These are phyloP conservation scores for Hanseniaspora guilliermondii DNA, from an alignment of 805 yeast genomes.

Conservation along the genomic window DNA sequence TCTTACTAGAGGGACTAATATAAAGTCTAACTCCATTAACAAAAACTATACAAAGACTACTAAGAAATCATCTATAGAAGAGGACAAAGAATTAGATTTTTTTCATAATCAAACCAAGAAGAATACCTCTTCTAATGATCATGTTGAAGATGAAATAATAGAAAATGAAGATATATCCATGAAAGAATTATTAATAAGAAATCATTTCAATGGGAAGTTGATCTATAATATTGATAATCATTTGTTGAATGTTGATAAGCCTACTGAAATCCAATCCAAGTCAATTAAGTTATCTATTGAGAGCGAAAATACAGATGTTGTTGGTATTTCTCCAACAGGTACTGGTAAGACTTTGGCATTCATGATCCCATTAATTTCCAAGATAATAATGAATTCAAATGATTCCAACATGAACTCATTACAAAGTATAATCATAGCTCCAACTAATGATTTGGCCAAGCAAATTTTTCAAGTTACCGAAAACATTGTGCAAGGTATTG, in stretches of 20 bases:
- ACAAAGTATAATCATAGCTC: constrained; percentile 72
- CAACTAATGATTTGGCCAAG: constrained; percentile 85
- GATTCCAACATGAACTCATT: constrained; percentile 31
- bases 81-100: constrained; percentile 60
- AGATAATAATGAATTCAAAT: constrained; percentile 26
- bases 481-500: constrained; percentile 35
- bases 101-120: constrained; percentile 43
- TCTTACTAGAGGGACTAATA: constrained; percentile 71
- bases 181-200: constrained; percentile 61
- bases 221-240: constrained; percentile 44
- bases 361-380: constrained; percentile 66
- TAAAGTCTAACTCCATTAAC: constrained; percentile 29
- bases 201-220: constrained; percentile 43
- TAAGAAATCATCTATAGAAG: constrained; percentile 18
- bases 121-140: constrained; percentile 19
- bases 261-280: constrained; percentile 90
- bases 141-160: constrained; percentile 22
- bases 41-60: constrained; percentile 32
- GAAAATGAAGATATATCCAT: constrained; percentile 41
- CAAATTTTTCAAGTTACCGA: constrained; percentile 67
- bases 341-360: constrained; percentile 94
- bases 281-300: constrained; percentile 64
- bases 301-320: constrained; percentile 46
- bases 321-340: constrained; percentile 97
- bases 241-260: constrained; percentile 59